Percentiles rank a stretch among this genome's conserved stretches.
Evolutionary conservation across 176 grass and related monocot genomes (phyloP).

Genomic region (Carex scoparia): DNA sequence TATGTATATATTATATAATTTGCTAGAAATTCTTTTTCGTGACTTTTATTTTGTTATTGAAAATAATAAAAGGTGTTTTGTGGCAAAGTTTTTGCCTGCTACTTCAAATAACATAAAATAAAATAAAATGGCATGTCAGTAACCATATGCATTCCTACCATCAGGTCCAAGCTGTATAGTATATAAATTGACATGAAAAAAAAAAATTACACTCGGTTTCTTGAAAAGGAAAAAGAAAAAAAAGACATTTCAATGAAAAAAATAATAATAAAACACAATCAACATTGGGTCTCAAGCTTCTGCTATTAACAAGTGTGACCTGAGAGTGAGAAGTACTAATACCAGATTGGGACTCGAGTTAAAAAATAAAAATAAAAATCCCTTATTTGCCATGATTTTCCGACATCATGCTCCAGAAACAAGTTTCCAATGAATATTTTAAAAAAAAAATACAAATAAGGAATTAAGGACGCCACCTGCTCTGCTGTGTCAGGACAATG

Average conservation of each 20-base stretch:
- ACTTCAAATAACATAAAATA: too few relatives aligned
- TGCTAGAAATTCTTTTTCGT: too few relatives aligned
- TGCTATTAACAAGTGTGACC: not conserved
- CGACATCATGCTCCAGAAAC: not conserved
- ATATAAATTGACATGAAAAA: too few relatives aligned
- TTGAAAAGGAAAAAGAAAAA: too few relatives aligned
- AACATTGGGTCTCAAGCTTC: too few relatives aligned
- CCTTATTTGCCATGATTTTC: not conserved
- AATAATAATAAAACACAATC: too few relatives aligned
- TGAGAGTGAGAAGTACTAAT: not conserved
- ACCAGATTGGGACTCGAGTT: not conserved
- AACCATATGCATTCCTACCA: not conserved
- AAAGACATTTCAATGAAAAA: too few relatives aligned
- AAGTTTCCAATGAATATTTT: not conserved
- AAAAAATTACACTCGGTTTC: too few relatives aligned
- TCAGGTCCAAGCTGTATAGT: not conserved
- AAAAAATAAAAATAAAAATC: not conserved
- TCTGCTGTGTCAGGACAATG: conserved; percentile 24
- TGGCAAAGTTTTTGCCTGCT: too few relatives aligned
- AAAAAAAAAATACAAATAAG: not conserved
- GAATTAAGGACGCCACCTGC: not conserved
- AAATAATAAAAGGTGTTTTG: too few relatives aligned
- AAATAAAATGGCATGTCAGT: not conserved
- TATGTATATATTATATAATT: too few relatives aligned
- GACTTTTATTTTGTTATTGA: too few relatives aligned